Percentiles rank a stretch among this genome's conserved stretches.
phyloP scores from a whole-genome alignment of 306 rosid genomes.

The Inga laurina region DNA sequence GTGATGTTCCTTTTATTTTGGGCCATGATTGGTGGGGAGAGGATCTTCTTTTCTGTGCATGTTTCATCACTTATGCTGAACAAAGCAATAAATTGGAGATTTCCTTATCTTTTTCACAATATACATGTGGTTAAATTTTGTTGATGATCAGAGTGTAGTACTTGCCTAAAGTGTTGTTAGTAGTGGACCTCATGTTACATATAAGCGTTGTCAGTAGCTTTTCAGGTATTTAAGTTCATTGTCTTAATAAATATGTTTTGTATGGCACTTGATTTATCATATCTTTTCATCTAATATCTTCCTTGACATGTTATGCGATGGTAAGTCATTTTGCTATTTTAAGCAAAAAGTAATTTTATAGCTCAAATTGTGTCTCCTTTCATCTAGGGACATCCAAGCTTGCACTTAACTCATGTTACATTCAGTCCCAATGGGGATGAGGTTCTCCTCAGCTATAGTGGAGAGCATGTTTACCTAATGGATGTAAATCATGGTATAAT shows the following conservation, averaged over 20 bases:
- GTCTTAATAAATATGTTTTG: not conserved
- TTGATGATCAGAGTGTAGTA: not conserved
- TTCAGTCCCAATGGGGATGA: constrained; percentile 94
- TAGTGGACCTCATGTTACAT: not conserved
- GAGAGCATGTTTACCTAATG: constrained; percentile 95
- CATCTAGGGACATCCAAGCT: constrained; percentile 72
- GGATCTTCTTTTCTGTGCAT: not conserved
- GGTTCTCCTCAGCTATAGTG: constrained; percentile 98
- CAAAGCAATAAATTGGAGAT: not conserved
- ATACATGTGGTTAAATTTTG: not conserved
- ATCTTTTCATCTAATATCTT: constrained; percentile 7
- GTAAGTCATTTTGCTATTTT: constrained; percentile 13
- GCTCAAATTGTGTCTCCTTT: constrained; percentile 25
- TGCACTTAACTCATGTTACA: constrained; percentile 91
- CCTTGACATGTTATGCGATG: not conserved
- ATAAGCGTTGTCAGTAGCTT: constrained; percentile 1
- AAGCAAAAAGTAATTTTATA: constrained; percentile 9
- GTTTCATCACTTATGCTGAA: not conserved
- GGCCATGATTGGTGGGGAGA: not conserved
- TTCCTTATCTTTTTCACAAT: not conserved
- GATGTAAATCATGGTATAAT: constrained; percentile 74
- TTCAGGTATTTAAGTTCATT: not conserved
- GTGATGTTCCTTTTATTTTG: constrained; percentile 4
- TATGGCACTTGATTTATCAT: not conserved
- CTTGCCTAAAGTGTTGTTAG: constrained; percentile 1